A percentile compares a stretch with the other conserved stretches of the same genome.
Conservation (phyloP, 305 asterid genomes). For the Fraxinus floribunda region DNA sequence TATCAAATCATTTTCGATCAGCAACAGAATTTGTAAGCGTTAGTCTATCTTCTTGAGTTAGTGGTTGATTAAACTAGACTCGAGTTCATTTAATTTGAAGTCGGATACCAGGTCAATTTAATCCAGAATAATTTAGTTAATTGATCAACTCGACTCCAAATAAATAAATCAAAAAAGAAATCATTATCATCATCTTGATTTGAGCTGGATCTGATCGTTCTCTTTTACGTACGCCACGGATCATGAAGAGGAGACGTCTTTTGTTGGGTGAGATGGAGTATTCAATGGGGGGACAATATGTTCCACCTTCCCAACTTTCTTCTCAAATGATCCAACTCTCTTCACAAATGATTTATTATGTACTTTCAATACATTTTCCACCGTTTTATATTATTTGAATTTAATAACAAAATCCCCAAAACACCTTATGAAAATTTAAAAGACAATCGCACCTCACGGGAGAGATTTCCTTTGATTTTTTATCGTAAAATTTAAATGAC, state of each 20-base stretch:
- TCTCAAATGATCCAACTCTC: background rate
- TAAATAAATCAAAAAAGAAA: too few relatives aligned
- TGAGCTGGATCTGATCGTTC: background rate
- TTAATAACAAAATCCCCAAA: background rate
- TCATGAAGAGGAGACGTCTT: background rate
- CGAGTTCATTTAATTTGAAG: background rate
- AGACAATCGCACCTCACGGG: background rate
- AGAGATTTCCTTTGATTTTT: too few relatives aligned
- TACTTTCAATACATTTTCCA: background rate
- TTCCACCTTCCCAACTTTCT: background rate
- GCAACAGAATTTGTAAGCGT: background rate
- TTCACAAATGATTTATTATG: background rate
- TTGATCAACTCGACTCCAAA: background rate
- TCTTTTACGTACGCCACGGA: background rate
- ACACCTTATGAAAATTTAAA: background rate
- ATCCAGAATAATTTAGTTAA: background rate
- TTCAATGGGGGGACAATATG: background rate
- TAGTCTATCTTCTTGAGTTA: background rate
- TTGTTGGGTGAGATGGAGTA: background rate
- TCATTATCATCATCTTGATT: background rate
- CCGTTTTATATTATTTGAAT: background rate
- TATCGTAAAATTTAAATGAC: background rate
- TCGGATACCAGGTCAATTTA: background rate
- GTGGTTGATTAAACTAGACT: background rate
- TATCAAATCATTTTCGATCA: background rate